phyloP scores from a whole-genome alignment of 2,329 filamentous ascomycete species.

The Apiospora kogelbergensis region DNA sequence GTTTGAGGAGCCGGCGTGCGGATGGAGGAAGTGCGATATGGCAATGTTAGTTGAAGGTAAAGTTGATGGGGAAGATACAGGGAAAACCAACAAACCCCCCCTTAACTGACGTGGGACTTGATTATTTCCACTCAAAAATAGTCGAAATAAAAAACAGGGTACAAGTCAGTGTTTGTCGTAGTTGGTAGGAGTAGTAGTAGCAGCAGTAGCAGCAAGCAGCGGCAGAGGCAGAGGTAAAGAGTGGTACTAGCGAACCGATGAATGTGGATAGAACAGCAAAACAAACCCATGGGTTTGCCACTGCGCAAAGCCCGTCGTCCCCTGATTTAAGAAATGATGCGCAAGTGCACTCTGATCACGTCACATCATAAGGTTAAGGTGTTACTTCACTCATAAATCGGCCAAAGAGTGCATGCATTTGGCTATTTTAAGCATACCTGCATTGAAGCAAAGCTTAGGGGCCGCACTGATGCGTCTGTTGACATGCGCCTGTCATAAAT shows the following conservation, averaged over 20 bases:
- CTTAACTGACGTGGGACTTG: not conserved
- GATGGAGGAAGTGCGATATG: conserved; percentile 5
- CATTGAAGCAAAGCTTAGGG: too few species aligned
- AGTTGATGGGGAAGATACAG: conserved; percentile 1
- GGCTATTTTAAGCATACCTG: too few species aligned
- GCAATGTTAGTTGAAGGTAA: conserved; percentile 5
- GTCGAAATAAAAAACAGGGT: conserved; percentile 5
- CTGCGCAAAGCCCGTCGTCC: too few species aligned
- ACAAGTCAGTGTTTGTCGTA: not conserved
- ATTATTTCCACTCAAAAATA: conserved; percentile 3
- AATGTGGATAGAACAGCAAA: too few species aligned
- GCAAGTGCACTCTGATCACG: too few species aligned
- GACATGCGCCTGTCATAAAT: too few species aligned
- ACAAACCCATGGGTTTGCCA: too few species aligned
- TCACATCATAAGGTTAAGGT: too few species aligned
- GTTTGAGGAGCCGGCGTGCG: not conserved
- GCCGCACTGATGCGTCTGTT: too few species aligned
- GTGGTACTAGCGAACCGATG: not conserved
- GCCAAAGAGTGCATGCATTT: too few species aligned
- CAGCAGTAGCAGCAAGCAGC: not conserved
- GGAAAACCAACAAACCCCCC: not conserved
- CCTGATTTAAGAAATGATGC: too few species aligned
- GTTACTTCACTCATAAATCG: too few species aligned
- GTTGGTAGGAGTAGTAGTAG: not conserved
- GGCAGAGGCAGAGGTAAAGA: conserved; percentile 9